These are phyloP conservation scores for Prunus davidiana DNA, from an alignment of 306 rosid species.

Conservation along the genomic window DNA sequence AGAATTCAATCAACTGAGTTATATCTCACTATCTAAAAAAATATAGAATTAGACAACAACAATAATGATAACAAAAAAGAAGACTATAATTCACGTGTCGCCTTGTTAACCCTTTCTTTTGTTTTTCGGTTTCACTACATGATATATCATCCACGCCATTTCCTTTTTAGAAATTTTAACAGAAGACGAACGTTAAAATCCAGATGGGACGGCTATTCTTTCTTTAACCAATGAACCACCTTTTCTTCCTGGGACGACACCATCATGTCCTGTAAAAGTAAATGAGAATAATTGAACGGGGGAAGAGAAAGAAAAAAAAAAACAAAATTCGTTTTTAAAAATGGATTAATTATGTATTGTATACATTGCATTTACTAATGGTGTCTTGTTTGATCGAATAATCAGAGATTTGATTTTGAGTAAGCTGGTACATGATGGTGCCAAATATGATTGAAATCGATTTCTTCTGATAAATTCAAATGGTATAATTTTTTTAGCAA, in stretches of 20 bases:
- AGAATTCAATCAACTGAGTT: too few species aligned
- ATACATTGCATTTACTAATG: background rate
- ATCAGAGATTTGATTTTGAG: background rate
- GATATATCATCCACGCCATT: background rate
- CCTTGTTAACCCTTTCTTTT: too few species aligned
- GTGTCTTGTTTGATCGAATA: background rate
- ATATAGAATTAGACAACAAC: too few species aligned
- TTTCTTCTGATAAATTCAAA: background rate
- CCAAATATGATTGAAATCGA: background rate
- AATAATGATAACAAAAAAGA: too few species aligned
- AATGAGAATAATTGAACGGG: background rate
- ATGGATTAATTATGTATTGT: background rate
- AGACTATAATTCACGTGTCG: too few species aligned
- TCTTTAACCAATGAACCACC: background rate
- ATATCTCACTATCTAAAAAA: too few species aligned
- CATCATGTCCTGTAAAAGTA: background rate
- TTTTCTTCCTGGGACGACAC: background rate
- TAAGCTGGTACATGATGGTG: too few species aligned
- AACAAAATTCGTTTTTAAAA: background rate
- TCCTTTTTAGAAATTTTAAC: background rate
- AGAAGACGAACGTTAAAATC: background rate
- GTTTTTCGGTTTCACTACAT: background rate
- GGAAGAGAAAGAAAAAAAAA: background rate
- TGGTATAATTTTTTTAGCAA: background rate
- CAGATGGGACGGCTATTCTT: background rate